Conservation (phyloP, 495 filamentous ascomycete genomes). For the Trichoderma virens region DNA sequence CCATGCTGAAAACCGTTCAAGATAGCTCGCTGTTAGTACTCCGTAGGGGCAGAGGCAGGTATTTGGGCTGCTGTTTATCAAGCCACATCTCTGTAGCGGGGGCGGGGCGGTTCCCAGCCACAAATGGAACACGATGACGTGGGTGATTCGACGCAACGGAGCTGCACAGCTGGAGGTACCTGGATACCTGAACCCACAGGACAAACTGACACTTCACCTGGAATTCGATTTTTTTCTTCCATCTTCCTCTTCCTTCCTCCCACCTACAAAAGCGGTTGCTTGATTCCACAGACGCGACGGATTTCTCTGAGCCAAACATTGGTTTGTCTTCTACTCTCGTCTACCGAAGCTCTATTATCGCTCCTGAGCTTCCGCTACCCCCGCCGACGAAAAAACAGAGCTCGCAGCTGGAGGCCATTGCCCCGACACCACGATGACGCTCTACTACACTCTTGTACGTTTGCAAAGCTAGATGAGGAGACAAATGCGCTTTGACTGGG, state of each 20-base stretch:
- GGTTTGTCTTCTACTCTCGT: background rate
- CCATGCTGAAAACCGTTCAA: background rate
- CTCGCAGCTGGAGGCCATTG: background rate
- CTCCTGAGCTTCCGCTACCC: background rate
- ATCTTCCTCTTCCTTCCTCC: background rate
- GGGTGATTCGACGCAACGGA: background rate
- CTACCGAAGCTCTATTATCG: background rate
- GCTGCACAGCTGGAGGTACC: conserved; percentile 1
- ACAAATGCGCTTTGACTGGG: background rate
- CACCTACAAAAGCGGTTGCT: background rate
- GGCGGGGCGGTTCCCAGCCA: conserved; percentile 1
- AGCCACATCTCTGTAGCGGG: background rate
- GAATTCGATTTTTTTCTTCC: background rate
- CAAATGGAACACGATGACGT: conserved; percentile 5
- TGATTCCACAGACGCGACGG: background rate
- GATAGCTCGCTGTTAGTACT: too few species aligned
- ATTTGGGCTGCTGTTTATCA: too few species aligned
- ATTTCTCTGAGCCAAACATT: too few species aligned
- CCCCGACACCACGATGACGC: conserved; percentile 60
- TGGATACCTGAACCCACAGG: conserved; percentile 3
- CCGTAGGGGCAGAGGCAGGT: too few species aligned
- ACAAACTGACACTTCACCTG: background rate
- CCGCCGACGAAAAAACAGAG: background rate
- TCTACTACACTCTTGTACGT: conserved; percentile 96
- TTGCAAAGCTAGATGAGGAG: background rate